Evolutionary conservation across 2,329 filamentous ascomycete genomes (phyloP).

Genomic region (Ophiocordyceps polyrhachis-furcata): DNA sequence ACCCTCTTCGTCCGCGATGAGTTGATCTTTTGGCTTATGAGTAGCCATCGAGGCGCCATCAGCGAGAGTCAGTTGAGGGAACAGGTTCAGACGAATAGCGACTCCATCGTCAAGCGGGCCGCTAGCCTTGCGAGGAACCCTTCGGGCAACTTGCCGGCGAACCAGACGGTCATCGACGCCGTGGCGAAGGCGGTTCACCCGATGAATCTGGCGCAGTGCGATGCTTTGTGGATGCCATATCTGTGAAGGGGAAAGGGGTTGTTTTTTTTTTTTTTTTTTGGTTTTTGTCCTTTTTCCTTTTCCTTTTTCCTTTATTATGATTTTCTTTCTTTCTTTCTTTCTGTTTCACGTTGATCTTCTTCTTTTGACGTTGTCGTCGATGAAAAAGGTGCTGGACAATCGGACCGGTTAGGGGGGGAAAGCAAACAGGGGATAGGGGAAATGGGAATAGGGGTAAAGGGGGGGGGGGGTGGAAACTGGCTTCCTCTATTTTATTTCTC

Average conservation of each 20-base stretch:
- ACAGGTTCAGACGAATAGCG: constrained; percentile 68
- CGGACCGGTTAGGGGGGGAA: no score
- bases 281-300: not conserved
- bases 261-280: not conserved
- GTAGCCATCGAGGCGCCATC: constrained; percentile 40
- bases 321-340: no score
- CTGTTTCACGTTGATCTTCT: no score
- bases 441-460: no score
- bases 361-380: no score
- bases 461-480: no score
- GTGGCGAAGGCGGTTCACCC: constrained; percentile 89
- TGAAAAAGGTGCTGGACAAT: no score
- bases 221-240: constrained; percentile 96
- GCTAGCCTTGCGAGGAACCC: constrained; percentile 65
- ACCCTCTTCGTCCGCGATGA: constrained; percentile 93
- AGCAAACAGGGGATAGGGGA: no score
- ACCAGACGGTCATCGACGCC: constrained; percentile 91
- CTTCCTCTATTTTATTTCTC: no score
- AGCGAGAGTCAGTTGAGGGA: constrained; percentile 53
- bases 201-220: constrained; percentile 68
- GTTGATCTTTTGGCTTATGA: constrained; percentile 93
- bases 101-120: constrained; percentile 81
- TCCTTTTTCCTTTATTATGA: no score
- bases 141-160: constrained; percentile 69
- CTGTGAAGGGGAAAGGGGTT: constrained; percentile 34